These are phyloP conservation scores for Misopates orontium DNA, from an alignment of 257 asterid genomes.

Conservation along the genomic window DNA sequence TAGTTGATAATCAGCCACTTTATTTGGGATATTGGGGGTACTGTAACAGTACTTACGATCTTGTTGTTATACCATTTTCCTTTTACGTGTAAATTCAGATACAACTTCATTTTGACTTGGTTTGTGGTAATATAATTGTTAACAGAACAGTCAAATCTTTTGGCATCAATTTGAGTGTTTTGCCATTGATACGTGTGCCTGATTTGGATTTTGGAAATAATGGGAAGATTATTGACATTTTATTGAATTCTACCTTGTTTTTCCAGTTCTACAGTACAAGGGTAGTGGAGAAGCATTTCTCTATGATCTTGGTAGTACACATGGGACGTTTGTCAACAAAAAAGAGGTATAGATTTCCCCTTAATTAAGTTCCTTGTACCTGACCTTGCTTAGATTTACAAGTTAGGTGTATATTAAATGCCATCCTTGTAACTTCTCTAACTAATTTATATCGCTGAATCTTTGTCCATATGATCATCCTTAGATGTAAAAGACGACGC, in stretches of 20 bases:
- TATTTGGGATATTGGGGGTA: slow-evolving; percentile 10
- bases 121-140: slow-evolving; percentile 12
- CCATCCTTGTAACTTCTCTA: slow-evolving; percentile 22
- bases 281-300: slow-evolving; percentile 70
- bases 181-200: slow-evolving; percentile 15
- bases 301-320: slow-evolving; percentile 93
- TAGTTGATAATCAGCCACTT: slow-evolving; percentile 8
- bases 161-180: slow-evolving; percentile 5
- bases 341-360: slow-evolving; percentile 56
- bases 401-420: neutral
- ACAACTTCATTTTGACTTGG: neutral
- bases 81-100: no score
- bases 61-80: no score
- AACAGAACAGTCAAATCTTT: slow-evolving; percentile 6
- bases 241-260: slow-evolving; percentile 28
- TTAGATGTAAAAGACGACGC: slow-evolving; percentile 9
- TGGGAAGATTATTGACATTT: neutral
- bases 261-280: slow-evolving; percentile 87
- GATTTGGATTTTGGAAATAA: slow-evolving; percentile 15
- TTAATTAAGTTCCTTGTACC: slow-evolving; percentile 11
- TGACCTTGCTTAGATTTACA: neutral
- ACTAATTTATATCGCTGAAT: neutral
- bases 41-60: neutral
- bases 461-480: neutral
- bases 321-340: slow-evolving; percentile 89